These are phyloP conservation scores for Metarhizium rileyi DNA, from an alignment of 2,329 filamentous ascomycete species.

Conservation along the genomic window DNA sequence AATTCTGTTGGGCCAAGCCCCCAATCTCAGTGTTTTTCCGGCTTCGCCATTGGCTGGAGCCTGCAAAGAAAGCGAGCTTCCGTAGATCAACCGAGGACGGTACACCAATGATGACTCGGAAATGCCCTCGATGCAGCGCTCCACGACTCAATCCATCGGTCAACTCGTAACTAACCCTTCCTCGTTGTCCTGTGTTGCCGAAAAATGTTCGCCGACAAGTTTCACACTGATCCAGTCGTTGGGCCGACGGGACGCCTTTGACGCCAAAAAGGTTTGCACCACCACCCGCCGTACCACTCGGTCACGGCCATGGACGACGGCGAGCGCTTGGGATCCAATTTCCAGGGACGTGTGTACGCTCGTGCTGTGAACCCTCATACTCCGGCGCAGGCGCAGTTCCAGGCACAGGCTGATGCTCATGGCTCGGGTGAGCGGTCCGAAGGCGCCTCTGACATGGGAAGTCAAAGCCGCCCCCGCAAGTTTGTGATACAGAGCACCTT, in stretches of 20 bases:
- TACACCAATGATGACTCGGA: not conserved
- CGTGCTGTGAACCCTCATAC: not conserved
- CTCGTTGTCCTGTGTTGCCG: slow-evolving; percentile 3
- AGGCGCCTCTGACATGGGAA: slow-evolving; percentile 1
- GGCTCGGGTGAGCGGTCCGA: slow-evolving; percentile 2
- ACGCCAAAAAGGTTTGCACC: slow-evolving; percentile 6
- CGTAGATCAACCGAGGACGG: not conserved
- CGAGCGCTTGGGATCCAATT: slow-evolving; percentile 1
- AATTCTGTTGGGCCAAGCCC: too few relatives aligned
- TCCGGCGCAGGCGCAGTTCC: not conserved
- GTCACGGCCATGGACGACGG: slow-evolving; percentile 8
- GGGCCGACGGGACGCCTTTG: slow-evolving; percentile 8
- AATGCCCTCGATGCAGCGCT: not conserved
- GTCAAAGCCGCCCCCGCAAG: slow-evolving; percentile 18
- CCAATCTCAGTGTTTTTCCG: too few relatives aligned
- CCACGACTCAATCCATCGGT: slow-evolving; percentile 2
- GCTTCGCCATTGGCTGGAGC: too few relatives aligned
- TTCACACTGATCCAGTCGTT: slow-evolving; percentile 7
- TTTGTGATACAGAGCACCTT: slow-evolving; percentile 33
- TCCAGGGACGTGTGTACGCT: slow-evolving; percentile 2
- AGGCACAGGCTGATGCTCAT: not conserved
- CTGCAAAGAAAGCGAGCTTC: too few relatives aligned
- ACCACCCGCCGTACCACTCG: not conserved
- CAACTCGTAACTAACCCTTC: slow-evolving; percentile 4
- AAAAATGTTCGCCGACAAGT: slow-evolving; percentile 8